Conservation (phyloP, 2,329 filamentous ascomycete species). For the Uncinocarpus reesii region DNA sequence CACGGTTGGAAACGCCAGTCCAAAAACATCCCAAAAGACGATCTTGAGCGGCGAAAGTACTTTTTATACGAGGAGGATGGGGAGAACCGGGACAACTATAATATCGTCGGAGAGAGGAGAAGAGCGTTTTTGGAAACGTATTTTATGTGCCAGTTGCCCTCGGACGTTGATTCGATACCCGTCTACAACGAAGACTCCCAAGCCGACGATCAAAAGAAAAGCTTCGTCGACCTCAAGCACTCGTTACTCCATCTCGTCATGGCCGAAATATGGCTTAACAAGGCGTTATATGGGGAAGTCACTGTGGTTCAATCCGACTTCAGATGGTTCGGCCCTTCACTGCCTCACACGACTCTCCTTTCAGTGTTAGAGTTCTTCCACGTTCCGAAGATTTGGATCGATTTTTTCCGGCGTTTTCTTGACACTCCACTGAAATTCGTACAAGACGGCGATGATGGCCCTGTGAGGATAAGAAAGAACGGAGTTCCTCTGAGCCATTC, state of each 20-base stretch:
- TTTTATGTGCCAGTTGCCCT: slow-evolving; percentile 49
- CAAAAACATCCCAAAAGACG: slow-evolving; percentile 27
- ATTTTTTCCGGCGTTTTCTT: slow-evolving; percentile 51
- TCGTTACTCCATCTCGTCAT: slow-evolving; percentile 48
- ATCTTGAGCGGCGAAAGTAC: slow-evolving; percentile 36
- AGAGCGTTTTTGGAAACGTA: slow-evolving; percentile 38
- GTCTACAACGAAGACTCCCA: slow-evolving; percentile 33
- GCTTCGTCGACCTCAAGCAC: slow-evolving; percentile 44
- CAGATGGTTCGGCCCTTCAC: slow-evolving; percentile 47
- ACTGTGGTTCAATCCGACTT: slow-evolving; percentile 50
- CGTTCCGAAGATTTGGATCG: slow-evolving; percentile 46
- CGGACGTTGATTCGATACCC: slow-evolving; percentile 29
- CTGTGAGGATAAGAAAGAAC: slow-evolving; percentile 40
- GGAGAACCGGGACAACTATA: slow-evolving; percentile 13
- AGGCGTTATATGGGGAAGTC: slow-evolving; percentile 39
- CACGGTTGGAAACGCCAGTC: slow-evolving; percentile 35
- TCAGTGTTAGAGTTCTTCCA: slow-evolving; percentile 50
- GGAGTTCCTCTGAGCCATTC: slow-evolving; percentile 52
- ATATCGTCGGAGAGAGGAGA: slow-evolving; percentile 28
- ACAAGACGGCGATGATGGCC: slow-evolving; percentile 41
- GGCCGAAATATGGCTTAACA: slow-evolving; percentile 46
- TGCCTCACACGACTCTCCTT: slow-evolving; percentile 52
- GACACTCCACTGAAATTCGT: slow-evolving; percentile 49
- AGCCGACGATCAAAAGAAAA: slow-evolving; percentile 28
- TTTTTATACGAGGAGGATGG: slow-evolving; percentile 30